Conservation (phyloP, 2,329 filamentous ascomycete genomes). For the Sarocladiaceae sp. region DNA sequence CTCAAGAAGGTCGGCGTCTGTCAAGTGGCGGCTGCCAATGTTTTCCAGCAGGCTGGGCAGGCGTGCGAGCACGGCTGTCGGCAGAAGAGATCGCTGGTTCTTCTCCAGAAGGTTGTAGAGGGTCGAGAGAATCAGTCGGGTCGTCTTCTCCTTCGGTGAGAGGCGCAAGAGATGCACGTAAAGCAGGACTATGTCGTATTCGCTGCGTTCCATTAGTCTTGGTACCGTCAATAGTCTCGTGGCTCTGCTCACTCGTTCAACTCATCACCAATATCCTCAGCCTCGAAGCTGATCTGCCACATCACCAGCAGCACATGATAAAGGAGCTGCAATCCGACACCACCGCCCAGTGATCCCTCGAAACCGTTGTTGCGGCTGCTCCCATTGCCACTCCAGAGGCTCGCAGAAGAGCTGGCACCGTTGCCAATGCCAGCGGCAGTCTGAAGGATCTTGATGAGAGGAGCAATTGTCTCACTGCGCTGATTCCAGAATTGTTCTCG, state of each 20-base stretch:
- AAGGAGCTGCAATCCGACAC: constrained; percentile 84
- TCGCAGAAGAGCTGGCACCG: constrained; percentile 56
- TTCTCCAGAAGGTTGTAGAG: constrained; percentile 74
- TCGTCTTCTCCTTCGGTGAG: constrained; percentile 97
- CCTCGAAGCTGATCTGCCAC: constrained; percentile 97
- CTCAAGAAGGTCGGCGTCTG: constrained; percentile 58
- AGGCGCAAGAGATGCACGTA: constrained; percentile 89
- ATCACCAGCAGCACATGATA: constrained; percentile 91
- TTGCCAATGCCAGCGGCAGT: constrained; percentile 67
- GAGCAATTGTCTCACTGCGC: constrained; percentile 74
- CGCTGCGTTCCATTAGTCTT: constrained; percentile 45
- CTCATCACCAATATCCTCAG: constrained; percentile 63
- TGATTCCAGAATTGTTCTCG: constrained; percentile 88
- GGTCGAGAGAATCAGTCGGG: constrained; percentile 81
- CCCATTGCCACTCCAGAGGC: constrained; percentile 48
- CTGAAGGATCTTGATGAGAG: constrained; percentile 74
- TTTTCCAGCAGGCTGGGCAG: constrained; percentile 64
- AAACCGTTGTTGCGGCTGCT: constrained; percentile 54
- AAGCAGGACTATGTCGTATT: constrained; percentile 85
- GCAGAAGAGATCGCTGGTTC: constrained; percentile 68
- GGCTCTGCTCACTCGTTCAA: constrained; percentile 66
- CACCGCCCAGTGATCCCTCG: constrained; percentile 62
- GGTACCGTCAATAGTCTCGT: constrained; percentile 4
- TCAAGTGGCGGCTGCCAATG: constrained; percentile 54
- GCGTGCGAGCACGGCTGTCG: constrained; percentile 78